Percentiles rank a stretch among this genome's conserved stretches.
These are phyloP conservation scores for Trichoderma koningiopsis DNA, from an alignment of 2,329 filamentous ascomycete species.

Conservation along the genomic window DNA sequence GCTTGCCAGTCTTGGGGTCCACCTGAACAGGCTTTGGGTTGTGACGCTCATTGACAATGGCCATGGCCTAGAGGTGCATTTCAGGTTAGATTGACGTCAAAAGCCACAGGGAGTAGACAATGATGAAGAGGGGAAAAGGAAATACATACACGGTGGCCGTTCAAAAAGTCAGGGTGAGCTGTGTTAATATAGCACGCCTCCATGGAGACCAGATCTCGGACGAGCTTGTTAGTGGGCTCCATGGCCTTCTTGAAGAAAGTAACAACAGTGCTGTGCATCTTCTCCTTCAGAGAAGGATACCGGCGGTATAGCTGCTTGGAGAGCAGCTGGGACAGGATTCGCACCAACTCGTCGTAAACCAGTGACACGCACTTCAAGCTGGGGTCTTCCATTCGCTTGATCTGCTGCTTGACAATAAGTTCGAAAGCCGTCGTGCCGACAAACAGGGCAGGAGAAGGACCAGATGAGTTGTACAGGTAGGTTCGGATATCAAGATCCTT, in stretches of 20 bases:
- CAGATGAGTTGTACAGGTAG: constrained; percentile 98
- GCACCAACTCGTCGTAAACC: constrained; percentile 95
- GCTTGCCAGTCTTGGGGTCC: constrained; percentile 96
- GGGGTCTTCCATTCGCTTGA: constrained; percentile 92
- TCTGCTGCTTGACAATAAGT: constrained; percentile 97
- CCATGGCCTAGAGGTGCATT: constrained; percentile 69
- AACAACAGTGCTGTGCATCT: constrained; percentile 91
- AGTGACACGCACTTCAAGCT: constrained; percentile 96
- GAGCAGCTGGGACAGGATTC: constrained; percentile 88
- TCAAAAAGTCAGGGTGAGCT: constrained; percentile 95
- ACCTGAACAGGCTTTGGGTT: constrained; percentile 89
- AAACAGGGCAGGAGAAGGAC: constrained; percentile 92
- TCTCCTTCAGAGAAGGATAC: constrained; percentile 95
- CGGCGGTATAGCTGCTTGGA: constrained; percentile 87
- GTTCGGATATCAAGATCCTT: constrained; percentile 98
- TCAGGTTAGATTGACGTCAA: constrained; percentile 26
- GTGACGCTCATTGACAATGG: constrained; percentile 93
- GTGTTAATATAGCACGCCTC: constrained; percentile 98
- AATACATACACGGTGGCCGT: constrained; percentile 76
- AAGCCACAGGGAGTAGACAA: background rate
- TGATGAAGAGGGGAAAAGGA: background rate
- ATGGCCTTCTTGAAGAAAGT: constrained; percentile 97
- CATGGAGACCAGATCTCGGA: constrained; percentile 90
- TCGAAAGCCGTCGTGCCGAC: constrained; percentile 98
- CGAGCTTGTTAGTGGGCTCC: constrained; percentile 97